Evolutionary conservation across 2,329 filamentous ascomycete species (phyloP).

Genomic region (Colletotrichum endophyticum): DNA sequence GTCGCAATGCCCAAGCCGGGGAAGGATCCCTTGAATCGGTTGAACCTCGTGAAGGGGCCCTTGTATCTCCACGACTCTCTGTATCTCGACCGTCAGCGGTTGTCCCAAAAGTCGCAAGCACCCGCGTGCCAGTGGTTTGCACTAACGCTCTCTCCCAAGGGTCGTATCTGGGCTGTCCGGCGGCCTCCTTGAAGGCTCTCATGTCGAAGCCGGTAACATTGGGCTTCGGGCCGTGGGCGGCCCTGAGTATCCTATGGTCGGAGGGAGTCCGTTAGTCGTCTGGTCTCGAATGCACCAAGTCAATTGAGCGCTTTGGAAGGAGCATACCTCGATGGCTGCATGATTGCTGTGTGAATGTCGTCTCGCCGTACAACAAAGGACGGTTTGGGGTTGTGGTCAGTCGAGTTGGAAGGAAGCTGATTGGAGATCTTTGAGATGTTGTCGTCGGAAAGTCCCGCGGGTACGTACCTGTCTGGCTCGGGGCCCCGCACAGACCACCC

Average conservation of each 20-base stretch:
- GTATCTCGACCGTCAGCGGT: slow-evolving; percentile 22
- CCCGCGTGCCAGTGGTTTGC: not conserved
- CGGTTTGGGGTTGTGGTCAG: slow-evolving; percentile 10
- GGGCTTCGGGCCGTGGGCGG: slow-evolving; percentile 54
- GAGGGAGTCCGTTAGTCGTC: not conserved
- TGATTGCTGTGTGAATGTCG: slow-evolving; percentile 26
- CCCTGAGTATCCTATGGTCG: slow-evolving; percentile 52
- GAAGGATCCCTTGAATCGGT: slow-evolving; percentile 86
- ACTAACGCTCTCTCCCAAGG: slow-evolving; percentile 71
- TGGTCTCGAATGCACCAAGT: not conserved
- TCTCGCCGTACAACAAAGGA: slow-evolving; percentile 14
- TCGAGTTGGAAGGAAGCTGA: slow-evolving; percentile 22
- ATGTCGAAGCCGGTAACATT: slow-evolving; percentile 95
- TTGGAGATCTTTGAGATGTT: slow-evolving; percentile 14
- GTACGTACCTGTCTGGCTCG: slow-evolving; percentile 7
- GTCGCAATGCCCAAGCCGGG: slow-evolving; percentile 92
- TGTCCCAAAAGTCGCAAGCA: not conserved
- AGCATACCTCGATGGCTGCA: slow-evolving; percentile 32
- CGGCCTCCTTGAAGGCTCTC: slow-evolving; percentile 76
- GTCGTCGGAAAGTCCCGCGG: slow-evolving; percentile 20
- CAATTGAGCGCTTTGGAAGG: not conserved
- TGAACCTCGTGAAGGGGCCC: slow-evolving; percentile 85
- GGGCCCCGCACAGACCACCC: slow-evolving; percentile 15
- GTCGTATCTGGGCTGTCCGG: slow-evolving; percentile 67
- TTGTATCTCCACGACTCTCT: slow-evolving; percentile 97